phyloP scores from a whole-genome alignment of 495 filamentous ascomycete species.

The Aspergillus carlsbadensis region DNA sequence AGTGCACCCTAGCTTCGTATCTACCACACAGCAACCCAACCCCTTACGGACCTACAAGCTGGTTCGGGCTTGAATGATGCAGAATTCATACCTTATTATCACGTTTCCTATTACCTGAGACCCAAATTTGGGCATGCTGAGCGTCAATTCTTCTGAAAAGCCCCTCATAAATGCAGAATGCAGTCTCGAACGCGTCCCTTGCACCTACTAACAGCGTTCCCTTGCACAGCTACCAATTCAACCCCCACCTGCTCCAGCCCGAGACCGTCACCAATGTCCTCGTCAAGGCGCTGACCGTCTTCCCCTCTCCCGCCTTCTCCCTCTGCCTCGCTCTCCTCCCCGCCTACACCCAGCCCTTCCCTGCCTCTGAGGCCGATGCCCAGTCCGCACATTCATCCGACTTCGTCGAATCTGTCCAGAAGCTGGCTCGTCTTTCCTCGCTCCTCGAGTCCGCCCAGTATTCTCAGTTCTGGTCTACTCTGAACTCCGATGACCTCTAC shows the following conservation, averaged over 20 bases:
- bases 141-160: constrained; percentile 34
- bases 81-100: constrained; percentile 49
- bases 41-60: background rate
- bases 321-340: constrained; percentile 91
- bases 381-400: constrained; percentile 63
- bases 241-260: constrained; percentile 94
- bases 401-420: constrained; percentile 79
- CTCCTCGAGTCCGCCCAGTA: constrained; percentile 87
- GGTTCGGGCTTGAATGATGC: constrained; percentile 58
- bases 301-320: constrained; percentile 93
- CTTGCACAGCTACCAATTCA: constrained; percentile 94
- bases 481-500: constrained; percentile 93
- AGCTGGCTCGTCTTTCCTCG: constrained; percentile 78
- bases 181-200: background rate
- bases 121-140: constrained; percentile 36
- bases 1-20: constrained; percentile 43
- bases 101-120: constrained; percentile 99
- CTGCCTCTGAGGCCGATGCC: constrained; percentile 50
- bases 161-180: constrained; percentile 11
- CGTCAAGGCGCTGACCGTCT: constrained; percentile 94
- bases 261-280: constrained; percentile 98
- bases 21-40: background rate
- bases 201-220: background rate
- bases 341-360: constrained; percentile 64
- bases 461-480: constrained; percentile 85